These are phyloP conservation scores for Beauveria brongniartii DNA, from an alignment of 2,329 filamentous ascomycete species.

Conservation along the genomic window DNA sequence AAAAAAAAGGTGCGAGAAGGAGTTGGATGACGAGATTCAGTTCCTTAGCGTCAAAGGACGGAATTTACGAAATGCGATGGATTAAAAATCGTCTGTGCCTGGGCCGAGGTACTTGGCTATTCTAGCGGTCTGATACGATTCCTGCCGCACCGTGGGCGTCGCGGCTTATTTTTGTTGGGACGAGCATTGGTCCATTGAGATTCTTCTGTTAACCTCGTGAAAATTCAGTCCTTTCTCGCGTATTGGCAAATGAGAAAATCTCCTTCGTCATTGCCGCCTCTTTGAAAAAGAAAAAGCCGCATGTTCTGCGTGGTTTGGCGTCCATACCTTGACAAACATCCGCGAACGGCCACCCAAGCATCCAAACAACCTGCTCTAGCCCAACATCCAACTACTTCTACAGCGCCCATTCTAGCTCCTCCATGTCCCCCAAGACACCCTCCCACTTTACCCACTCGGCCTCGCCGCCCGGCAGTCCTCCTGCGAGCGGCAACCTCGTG, in stretches of 20 bases:
- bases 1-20: not conserved
- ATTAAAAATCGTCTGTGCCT: not conserved
- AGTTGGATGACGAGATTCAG: not conserved
- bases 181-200: not conserved
- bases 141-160: not conserved
- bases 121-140: not conserved
- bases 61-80: not conserved
- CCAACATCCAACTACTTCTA: slow-evolving; percentile 6
- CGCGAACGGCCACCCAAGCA: no score
- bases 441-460: slow-evolving; percentile 49
- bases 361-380: not conserved
- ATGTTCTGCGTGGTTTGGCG: no score
- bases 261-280: no score
- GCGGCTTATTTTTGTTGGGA: not conserved
- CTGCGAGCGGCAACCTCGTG: slow-evolving; percentile 49
- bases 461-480: slow-evolving; percentile 49
- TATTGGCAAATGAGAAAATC: no score
- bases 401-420: slow-evolving; percentile 31
- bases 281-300: no score
- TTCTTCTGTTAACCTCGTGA: no score
- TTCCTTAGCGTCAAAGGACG: not conserved
- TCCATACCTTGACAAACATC: no score
- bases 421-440: slow-evolving; percentile 32
- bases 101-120: not conserved
- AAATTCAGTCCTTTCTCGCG: no score